phyloP scores from a whole-genome alignment of 192 early-diverging fungal genomes.

The Backusella tarrabulga region DNA sequence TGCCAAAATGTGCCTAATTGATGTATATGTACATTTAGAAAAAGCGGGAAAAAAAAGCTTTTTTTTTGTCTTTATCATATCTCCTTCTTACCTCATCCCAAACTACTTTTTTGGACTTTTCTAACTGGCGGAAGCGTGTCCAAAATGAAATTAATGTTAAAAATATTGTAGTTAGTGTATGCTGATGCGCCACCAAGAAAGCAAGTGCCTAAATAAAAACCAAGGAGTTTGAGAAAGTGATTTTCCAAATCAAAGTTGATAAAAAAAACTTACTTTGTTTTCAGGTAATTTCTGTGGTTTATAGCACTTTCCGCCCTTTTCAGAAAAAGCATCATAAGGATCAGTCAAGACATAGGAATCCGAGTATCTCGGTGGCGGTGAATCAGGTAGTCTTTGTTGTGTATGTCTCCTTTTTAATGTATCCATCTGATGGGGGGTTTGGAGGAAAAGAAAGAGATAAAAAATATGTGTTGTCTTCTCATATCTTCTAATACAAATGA shows the following conservation, averaged over 20 bases:
- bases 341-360: neutral
- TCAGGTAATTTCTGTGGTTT: neutral
- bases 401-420: constrained; percentile 10
- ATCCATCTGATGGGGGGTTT: neutral
- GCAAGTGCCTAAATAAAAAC: constrained; percentile 22
- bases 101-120: constrained; percentile 56
- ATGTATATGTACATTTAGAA: neutral
- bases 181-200: constrained; percentile 45
- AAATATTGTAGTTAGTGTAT: constrained; percentile 44
- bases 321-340: neutral
- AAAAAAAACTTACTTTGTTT: neutral
- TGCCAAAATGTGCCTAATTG: constrained; percentile 56
- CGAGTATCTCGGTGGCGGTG: constrained; percentile 8
- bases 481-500: neutral
- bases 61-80: neutral
- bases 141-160: constrained; percentile 65
- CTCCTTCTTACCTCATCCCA: constrained; percentile 57
- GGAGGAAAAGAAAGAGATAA: neutral
- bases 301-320: neutral
- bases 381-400: neutral
- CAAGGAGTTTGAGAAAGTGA: neutral
- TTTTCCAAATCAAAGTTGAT: neutral
- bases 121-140: constrained; percentile 66
- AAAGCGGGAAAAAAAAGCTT: neutral
- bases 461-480: neutral